These are phyloP conservation scores for Otatea glauca DNA, from an alignment of 176 grass and related monocot species.

Conservation along the genomic window DNA sequence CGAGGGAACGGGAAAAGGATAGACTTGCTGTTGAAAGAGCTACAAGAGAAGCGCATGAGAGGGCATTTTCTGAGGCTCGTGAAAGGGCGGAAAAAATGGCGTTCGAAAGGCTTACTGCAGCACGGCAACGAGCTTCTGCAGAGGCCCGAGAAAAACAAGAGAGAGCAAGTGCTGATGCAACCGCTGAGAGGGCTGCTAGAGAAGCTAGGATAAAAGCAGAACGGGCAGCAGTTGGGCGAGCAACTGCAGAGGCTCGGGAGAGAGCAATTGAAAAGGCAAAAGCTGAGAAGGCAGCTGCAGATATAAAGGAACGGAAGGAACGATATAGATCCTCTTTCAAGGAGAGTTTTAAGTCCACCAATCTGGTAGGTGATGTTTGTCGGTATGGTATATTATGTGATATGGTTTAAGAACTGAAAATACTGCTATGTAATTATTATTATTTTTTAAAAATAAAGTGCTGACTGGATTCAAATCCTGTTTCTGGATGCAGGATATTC, in stretches of 20 bases:
- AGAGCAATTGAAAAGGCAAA: conserved; percentile 85
- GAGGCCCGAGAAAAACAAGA: conserved; percentile 78
- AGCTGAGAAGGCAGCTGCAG: conserved; percentile 72
- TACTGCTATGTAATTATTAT: background rate
- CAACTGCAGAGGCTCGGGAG: conserved; percentile 84
- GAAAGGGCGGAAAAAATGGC: conserved; percentile 86
- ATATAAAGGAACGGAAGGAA: conserved; percentile 69
- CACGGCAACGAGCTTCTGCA: conserved; percentile 69
- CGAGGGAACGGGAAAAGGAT: conserved; percentile 88
- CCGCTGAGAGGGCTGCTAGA: conserved; percentile 51
- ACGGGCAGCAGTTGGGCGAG: conserved; percentile 84
- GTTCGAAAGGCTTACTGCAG: conserved; percentile 66
- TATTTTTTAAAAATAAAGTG: background rate
- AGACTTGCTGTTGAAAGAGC: conserved; percentile 86
- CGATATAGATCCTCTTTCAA: conserved; percentile 66
- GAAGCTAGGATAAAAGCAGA: conserved; percentile 83
- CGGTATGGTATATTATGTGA: conserved; percentile 6
- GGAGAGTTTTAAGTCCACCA: conserved; percentile 48
- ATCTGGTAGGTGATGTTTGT: conserved; percentile 51
- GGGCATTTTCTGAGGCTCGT: conserved; percentile 64
- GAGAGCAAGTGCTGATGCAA: conserved; percentile 51
- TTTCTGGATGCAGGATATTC: conserved; percentile 54
- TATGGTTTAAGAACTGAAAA: conserved; percentile 24
- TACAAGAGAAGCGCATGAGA: conserved; percentile 72
- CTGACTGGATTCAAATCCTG: conserved; percentile 17